Conservation (phyloP, 2,329 filamentous ascomycete species). For the Achaetomium macrosporum region DNA sequence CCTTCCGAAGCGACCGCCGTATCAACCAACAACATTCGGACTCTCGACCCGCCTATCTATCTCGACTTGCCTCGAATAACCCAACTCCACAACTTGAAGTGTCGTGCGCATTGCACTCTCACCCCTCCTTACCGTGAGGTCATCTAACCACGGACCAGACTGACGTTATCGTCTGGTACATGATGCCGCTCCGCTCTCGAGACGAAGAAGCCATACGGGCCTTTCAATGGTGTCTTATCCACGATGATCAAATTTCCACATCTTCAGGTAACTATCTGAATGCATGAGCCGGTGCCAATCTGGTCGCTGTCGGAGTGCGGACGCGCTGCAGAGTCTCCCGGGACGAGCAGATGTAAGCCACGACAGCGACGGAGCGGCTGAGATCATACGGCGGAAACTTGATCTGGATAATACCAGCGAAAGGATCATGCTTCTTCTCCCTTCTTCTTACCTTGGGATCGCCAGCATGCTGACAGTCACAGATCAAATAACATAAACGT, state of each 20-base stretch:
- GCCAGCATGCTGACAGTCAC: constrained; percentile 30
- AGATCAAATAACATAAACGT: constrained; percentile 9
- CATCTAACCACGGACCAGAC: constrained; percentile 13
- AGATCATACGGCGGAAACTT: constrained; percentile 37
- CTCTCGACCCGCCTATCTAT: neutral
- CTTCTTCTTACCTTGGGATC: constrained; percentile 29
- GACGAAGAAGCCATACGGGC: constrained; percentile 17
- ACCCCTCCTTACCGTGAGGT: neutral
- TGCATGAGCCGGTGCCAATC: constrained; percentile 33
- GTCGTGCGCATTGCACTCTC: constrained; percentile 10
- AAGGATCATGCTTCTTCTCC: constrained; percentile 86
- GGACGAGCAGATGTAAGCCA: neutral
- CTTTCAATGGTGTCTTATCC: constrained; percentile 23
- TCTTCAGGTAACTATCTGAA: constrained; percentile 32
- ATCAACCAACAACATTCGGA: neutral
- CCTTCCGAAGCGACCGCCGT: neutral
- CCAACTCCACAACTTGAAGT: constrained; percentile 4
- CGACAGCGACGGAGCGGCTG: constrained; percentile 27
- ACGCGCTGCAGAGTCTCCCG: neutral
- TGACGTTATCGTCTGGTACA: constrained; percentile 11
- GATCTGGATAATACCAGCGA: constrained; percentile 55
- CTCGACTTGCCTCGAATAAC: neutral
- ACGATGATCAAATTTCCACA: constrained; percentile 24
- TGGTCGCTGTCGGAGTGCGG: constrained; percentile 6
- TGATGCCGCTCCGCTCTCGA: constrained; percentile 7